Percentiles rank a stretch among this genome's conserved stretches.
These are phyloP conservation scores for Zygotorulaspora florentina DNA, from an alignment of 805 yeast species.

Conservation along the genomic window DNA sequence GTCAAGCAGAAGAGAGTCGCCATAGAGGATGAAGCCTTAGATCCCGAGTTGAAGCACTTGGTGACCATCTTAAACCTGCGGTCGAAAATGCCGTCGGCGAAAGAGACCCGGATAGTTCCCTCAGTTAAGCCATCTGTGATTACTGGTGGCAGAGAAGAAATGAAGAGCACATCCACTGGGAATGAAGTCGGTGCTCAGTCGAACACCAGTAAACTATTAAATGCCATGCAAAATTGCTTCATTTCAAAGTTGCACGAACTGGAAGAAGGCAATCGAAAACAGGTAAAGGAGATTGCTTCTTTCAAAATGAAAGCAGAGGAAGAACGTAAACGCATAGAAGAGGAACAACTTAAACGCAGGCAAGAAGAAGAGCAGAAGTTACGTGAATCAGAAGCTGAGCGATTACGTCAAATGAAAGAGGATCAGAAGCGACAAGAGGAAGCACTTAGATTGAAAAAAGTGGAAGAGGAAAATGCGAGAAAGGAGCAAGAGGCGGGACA, in stretches of 20 bases:
- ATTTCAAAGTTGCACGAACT: slow-evolving; percentile 7
- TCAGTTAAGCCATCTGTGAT: neutral
- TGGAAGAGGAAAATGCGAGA: slow-evolving; percentile 28
- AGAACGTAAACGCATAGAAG: slow-evolving; percentile 16
- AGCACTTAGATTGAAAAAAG: slow-evolving; percentile 14
- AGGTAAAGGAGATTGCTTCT: slow-evolving; percentile 9
- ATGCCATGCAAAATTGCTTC: slow-evolving; percentile 13
- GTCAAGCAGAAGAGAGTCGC: slow-evolving; percentile 1
- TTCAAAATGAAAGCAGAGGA: slow-evolving; percentile 12
- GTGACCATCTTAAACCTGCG: slow-evolving; percentile 15
- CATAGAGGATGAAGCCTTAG: slow-evolving; percentile 6
- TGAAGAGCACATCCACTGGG: neutral
- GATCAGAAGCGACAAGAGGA: slow-evolving; percentile 14
- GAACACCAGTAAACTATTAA: slow-evolving; percentile 1
- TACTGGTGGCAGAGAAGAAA: neutral
- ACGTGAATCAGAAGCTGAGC: slow-evolving; percentile 14
- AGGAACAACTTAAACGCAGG: slow-evolving; percentile 15
- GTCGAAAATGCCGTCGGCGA: slow-evolving; percentile 15
- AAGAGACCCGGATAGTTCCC: neutral
- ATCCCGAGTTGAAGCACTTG: slow-evolving; percentile 15
- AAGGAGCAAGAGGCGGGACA: slow-evolving; percentile 20
- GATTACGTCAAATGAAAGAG: slow-evolving; percentile 18
- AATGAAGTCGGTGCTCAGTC: neutral
- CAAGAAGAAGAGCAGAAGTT: slow-evolving; percentile 15
- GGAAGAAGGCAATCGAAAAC: slow-evolving; percentile 11